Conservation (phyloP, 371 early-diverging fungal species). For the Mucor racemosus region DNA sequence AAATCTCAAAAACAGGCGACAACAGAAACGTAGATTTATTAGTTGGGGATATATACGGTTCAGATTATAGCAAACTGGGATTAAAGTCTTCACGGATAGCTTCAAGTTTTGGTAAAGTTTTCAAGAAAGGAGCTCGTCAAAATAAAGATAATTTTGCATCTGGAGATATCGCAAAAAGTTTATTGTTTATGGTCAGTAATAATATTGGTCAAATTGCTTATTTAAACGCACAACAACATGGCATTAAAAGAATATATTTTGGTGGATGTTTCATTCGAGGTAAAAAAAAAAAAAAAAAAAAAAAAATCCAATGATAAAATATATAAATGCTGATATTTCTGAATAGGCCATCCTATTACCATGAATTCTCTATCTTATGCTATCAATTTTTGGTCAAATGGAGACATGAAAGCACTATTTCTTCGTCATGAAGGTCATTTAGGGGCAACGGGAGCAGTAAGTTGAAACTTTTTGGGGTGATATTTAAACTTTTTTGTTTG, state of each 20-base stretch:
- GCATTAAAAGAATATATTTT: constrained; percentile 88
- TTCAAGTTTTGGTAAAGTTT: constrained; percentile 94
- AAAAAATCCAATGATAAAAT: background rate
- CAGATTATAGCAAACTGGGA: constrained; percentile 83
- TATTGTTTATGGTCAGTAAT: constrained; percentile 94
- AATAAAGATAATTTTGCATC: constrained; percentile 64
- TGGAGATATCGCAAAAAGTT: constrained; percentile 87
- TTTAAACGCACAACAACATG: constrained; percentile 91
- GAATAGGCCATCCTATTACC: constrained; percentile 83
- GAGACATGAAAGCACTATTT: constrained; percentile 92
- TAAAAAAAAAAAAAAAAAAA: constrained; percentile 34
- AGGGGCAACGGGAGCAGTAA: constrained; percentile 90
- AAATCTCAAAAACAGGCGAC: constrained; percentile 87
- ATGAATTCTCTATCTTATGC: constrained; percentile 97
- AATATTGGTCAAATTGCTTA: constrained; percentile 98
- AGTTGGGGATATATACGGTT: constrained; percentile 97
- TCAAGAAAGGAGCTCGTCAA: constrained; percentile 72
- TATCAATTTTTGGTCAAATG: constrained; percentile 96
- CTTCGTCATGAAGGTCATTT: constrained; percentile 96
- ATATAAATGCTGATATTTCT: too few species aligned
- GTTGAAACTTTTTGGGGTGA: constrained; percentile 10
- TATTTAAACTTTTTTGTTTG: background rate
- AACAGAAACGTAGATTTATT: constrained; percentile 93
- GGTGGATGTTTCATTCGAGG: constrained; percentile 95
- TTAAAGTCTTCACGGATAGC: constrained; percentile 91